Conservation (phyloP, 2,329 filamentous ascomycete species). For the Stachybotrys elegans region DNA sequence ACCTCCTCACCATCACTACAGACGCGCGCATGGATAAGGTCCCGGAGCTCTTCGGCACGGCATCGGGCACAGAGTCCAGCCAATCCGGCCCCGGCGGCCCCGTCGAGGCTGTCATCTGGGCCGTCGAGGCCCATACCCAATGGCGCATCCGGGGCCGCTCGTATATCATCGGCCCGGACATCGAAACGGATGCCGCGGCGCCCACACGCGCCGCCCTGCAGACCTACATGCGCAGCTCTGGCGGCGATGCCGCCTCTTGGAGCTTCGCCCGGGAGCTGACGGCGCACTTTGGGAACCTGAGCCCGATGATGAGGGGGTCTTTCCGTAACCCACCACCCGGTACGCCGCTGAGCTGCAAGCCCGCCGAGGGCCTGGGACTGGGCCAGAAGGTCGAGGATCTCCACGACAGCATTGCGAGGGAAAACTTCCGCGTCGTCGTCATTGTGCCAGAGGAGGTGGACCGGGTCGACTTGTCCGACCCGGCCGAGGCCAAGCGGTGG, state of each 20-base stretch:
- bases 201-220: conserved; percentile 57
- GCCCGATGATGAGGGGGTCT: conserved; percentile 70
- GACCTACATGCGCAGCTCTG: conserved; percentile 55
- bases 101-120: conserved; percentile 85
- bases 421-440: conserved; percentile 78
- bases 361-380: conserved; percentile 35
- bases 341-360: conserved; percentile 47
- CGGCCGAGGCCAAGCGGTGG: conserved; percentile 58
- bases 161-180: conserved; percentile 69
- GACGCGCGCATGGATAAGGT: conserved; percentile 86
- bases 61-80: conserved; percentile 31
- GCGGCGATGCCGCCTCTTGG: conserved; percentile 48
- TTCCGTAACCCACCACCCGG: conserved; percentile 72
- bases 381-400: conserved; percentile 66
- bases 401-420: conserved; percentile 63
- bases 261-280: conserved; percentile 76
- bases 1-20: conserved; percentile 79
- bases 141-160: conserved; percentile 79
- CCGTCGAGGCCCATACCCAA: conserved; percentile 64
- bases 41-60: conserved; percentile 58
- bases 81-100: conserved; percentile 58
- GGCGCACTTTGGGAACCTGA: conserved; percentile 84
- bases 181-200: conserved; percentile 36
- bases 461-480: conserved; percentile 64
- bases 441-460: conserved; percentile 77